A percentile compares a stretch with the other conserved stretches of the same genome.
Conservation (phyloP, 2,329 filamentous ascomycete genomes). For the Colletotrichum orchidophilum region DNA sequence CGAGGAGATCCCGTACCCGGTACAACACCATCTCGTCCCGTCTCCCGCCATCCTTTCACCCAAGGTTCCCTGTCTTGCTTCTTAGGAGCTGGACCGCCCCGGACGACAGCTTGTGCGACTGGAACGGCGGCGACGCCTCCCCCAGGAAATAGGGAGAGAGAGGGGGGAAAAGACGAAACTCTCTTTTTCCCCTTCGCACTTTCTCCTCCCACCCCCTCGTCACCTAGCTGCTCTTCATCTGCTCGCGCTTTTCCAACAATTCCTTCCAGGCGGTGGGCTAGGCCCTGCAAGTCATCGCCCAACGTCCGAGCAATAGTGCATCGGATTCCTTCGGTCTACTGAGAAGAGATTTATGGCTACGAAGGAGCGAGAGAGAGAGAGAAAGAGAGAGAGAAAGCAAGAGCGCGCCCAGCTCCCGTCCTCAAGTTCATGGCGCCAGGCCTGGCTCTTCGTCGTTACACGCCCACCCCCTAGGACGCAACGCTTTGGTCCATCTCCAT, state of each 20-base stretch:
- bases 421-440: neutral
- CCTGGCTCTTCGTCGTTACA: slow-evolving; percentile 14
- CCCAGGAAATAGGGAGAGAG: neutral
- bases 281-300: neutral
- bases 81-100: slow-evolving; percentile 15
- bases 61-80: slow-evolving; percentile 24
- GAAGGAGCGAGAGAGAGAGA: no score
- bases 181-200: neutral
- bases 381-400: neutral
- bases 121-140: slow-evolving; percentile 24
- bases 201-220: neutral
- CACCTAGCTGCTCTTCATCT: neutral
- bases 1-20: slow-evolving; percentile 4
- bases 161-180: neutral
- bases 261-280: neutral
- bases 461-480: slow-evolving; percentile 17
- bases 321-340: neutral
- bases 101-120: slow-evolving; percentile 16
- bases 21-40: slow-evolving; percentile 12
- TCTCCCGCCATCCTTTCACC: slow-evolving; percentile 11
- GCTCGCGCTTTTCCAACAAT: neutral
- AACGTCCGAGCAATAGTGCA: slow-evolving; percentile 3
- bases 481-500: slow-evolving; percentile 11
- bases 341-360: neutral
- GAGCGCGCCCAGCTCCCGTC: neutral